Base-by-base conservation (phyloP, 352 stramenopile genomes). In the Globisporangium nagaii region DNA sequence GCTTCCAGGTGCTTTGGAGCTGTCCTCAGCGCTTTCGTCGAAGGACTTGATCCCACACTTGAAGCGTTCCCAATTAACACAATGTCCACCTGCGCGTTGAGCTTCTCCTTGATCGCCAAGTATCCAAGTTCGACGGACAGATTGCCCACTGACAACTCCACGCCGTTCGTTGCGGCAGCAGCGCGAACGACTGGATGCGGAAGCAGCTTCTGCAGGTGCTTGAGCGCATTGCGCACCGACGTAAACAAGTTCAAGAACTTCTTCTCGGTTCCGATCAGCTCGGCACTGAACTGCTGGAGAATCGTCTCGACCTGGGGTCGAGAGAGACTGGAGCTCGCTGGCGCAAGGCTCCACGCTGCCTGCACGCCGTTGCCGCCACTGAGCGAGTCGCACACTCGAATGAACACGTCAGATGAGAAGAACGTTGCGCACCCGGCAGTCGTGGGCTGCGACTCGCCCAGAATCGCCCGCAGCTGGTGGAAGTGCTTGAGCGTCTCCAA, bases 361-460 rank as follows among this genome's bases (percentile, higher is more conserved):
- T 62, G 60, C 10, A 45, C 45, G 17, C 47, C 55, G 3, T 20
- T 27, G 2, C 42, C 43, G n/a, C 12, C 36, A 27, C 39, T 56
- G 19, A 63, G 31, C 10, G 30, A 22, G 1, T 68, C 48, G 20
- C 71, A 88, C 2, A 87, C 68, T 22, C 64, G 60, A n/a, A 84
- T 36, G 51, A 88, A 88, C 24, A 87, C 65, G 54, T 88, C 79
- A 7, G 73, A 62, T 9, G 77, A 90, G 44, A 88, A 90, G 37
- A 84, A 65, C 15, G 66, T 82, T 28, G 58, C 52, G 51, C 77
- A 90, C 24, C 65, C 68, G 3, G 49, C 54, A n/a, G 62, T 70
- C 20, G 47, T 42, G 17, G 70, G 64, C 19, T 63, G 20, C 28
- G 68, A 75, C 43, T 75, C 79, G 17, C 80, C 78, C 28, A 88